Evolutionary conservation across 2,329 filamentous ascomycete genomes (phyloP).

Genomic region (Colletotrichum simmondsii): DNA sequence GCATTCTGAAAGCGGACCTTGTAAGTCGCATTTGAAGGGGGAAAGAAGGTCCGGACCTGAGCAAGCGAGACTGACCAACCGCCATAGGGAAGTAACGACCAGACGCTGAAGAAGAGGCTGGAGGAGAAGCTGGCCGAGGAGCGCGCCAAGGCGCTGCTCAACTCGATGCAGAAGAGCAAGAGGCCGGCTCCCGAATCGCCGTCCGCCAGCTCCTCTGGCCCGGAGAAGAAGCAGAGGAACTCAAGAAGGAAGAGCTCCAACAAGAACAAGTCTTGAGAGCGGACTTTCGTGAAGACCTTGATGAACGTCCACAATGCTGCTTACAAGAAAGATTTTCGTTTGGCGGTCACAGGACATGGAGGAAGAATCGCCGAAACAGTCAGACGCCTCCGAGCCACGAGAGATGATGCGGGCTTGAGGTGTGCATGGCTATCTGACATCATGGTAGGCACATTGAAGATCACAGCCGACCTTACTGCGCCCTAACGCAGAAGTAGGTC

Average conservation of each 20-base stretch:
- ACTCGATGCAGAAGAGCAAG: conserved; percentile 55
- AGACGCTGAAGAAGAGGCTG: conserved; percentile 61
- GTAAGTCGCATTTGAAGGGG: conserved; percentile 54
- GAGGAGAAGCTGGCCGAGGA: conserved; percentile 68
- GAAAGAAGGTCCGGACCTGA: background rate
- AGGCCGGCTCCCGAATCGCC: conserved; percentile 48
- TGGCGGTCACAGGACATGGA: background rate
- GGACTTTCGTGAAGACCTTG: background rate
- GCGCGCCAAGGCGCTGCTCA: conserved; percentile 62
- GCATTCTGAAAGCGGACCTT: conserved; percentile 86
- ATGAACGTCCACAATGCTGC: background rate
- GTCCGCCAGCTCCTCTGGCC: conserved; percentile 39
- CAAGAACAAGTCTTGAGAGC: conserved; percentile 19
- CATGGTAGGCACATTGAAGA: background rate
- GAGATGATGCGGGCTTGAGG: background rate
- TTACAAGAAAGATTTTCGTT: background rate
- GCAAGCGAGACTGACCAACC: background rate
- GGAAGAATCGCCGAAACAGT: background rate
- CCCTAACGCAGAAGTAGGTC: background rate
- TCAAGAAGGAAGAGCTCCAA: conserved; percentile 39
- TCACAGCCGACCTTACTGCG: background rate
- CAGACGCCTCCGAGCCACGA: background rate
- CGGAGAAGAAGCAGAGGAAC: conserved; percentile 46
- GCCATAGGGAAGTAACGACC: conserved; percentile 57
- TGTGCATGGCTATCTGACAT: background rate